Conservation (phyloP, 129 eudicot genomes). For the Lactuca sativa region DNA sequence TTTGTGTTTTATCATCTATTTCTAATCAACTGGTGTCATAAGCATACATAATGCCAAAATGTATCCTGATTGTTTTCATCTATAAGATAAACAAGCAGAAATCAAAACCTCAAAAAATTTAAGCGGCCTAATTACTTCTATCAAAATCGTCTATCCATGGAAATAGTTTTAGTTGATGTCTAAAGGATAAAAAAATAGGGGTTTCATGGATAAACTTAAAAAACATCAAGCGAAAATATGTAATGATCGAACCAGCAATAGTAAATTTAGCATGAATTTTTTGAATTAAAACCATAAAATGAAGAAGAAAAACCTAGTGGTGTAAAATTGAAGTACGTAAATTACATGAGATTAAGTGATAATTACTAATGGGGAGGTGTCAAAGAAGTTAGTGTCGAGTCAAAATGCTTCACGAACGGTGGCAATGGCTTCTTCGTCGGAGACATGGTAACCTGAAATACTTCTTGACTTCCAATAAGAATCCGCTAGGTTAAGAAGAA, state of each 20-base stretch:
- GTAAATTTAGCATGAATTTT: background rate
- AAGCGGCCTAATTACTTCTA: background rate
- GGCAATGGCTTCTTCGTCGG: too few species aligned
- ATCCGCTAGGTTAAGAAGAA: too few species aligned
- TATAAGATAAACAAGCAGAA: constrained; percentile 3
- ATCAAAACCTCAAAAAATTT: constrained; percentile 1
- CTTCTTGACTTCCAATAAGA: too few species aligned
- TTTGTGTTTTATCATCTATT: constrained; percentile 2
- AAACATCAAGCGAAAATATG: constrained; percentile 15
- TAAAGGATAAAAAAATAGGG: background rate
- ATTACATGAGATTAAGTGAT: too few species aligned
- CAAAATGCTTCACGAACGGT: too few species aligned
- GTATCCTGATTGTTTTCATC: background rate
- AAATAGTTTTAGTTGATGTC: background rate
- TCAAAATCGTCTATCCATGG: background rate
- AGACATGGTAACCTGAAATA: too few species aligned
- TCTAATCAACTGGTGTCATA: background rate
- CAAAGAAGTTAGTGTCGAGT: too few species aligned
- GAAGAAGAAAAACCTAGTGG: too few species aligned
- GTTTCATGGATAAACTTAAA: background rate
- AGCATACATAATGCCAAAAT: background rate
- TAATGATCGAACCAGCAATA: background rate
- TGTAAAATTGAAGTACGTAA: too few species aligned
- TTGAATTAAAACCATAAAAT: background rate
- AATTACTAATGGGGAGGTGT: too few species aligned